Evolutionary conservation across 2,329 filamentous ascomycete genomes (phyloP).

Genomic region (Penicillium sclerotiorum): DNA sequence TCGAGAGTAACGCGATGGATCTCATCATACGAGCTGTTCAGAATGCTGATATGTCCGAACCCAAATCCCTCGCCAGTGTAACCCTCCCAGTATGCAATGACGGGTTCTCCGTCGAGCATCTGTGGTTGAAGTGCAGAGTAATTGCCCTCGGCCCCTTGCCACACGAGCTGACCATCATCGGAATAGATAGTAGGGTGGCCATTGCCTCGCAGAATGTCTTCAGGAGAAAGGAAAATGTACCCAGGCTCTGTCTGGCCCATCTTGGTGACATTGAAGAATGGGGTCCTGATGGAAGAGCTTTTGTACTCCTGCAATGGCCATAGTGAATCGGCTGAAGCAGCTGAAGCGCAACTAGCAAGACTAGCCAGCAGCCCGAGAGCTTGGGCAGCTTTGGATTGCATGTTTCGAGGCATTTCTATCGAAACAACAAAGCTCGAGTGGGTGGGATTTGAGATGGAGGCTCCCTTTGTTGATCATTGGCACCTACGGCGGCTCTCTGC

Average conservation of each 20-base stretch:
- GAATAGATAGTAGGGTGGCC: conserved; percentile 25
- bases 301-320: conserved; percentile 27
- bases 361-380: conserved; percentile 10
- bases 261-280: conserved; percentile 25
- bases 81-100: conserved; percentile 34
- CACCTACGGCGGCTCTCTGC: too few species aligned
- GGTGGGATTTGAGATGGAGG: too few species aligned
- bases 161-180: conserved; percentile 33
- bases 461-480: too few species aligned
- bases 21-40: conserved; percentile 29
- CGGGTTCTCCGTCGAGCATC: conserved; percentile 25
- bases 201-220: conserved; percentile 11
- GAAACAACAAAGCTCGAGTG: too few species aligned
- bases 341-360: conserved; percentile 1
- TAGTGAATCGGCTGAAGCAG: conserved; percentile 7
- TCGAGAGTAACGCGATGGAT: conserved; percentile 29
- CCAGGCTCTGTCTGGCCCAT: conserved; percentile 28
- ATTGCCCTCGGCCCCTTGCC: conserved; percentile 26
- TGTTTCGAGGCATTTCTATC: too few species aligned
- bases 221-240: conserved; percentile 27
- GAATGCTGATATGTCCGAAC: conserved; percentile 27
- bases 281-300: conserved; percentile 15
- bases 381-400: not conserved
- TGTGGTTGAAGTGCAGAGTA: conserved; percentile 29
- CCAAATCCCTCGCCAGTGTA: conserved; percentile 22